Conservation (phyloP, 345 rosid genomes). For the Combretum micranthum region DNA sequence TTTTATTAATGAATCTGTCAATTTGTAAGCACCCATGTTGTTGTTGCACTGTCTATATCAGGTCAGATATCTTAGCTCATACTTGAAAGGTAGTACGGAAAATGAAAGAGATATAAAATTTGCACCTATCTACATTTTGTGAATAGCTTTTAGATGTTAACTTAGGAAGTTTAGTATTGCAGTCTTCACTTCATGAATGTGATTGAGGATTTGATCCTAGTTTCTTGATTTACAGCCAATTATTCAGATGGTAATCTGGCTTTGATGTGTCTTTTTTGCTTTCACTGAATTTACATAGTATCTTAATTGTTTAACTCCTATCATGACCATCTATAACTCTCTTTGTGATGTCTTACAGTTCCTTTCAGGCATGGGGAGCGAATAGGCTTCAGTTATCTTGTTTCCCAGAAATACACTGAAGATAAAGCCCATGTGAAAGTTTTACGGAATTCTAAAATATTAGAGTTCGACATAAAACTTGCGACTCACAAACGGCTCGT, state of each 20-base stretch:
- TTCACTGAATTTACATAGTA: not conserved
- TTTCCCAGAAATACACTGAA: constrained; percentile 89
- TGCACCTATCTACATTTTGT: too few species aligned
- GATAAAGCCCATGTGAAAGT: constrained; percentile 76
- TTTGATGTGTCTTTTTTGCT: not conserved
- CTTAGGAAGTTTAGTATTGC: too few species aligned
- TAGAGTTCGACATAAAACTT: constrained; percentile 73
- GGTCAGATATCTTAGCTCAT: too few species aligned
- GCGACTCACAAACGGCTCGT: constrained; percentile 75
- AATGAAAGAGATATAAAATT: too few species aligned
- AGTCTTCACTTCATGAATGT: not conserved
- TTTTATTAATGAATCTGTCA: too few species aligned
- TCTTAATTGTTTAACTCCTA: not conserved
- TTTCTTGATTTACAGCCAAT: not conserved
- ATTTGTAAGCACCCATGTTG: too few species aligned
- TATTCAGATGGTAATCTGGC: too few species aligned
- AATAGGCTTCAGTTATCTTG: constrained; percentile 87
- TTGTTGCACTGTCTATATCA: too few species aligned
- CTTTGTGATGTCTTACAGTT: constrained; percentile 36
- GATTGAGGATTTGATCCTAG: not conserved
- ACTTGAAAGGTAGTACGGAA: too few species aligned
- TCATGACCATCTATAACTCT: too few species aligned
- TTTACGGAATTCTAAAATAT: constrained; percentile 55
- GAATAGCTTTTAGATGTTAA: too few species aligned
- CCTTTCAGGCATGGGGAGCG: constrained; percentile 96